Evolutionary conservation across 805 yeast species (phyloP).

Genomic region (Jamesozyma spencerorum): DNA sequence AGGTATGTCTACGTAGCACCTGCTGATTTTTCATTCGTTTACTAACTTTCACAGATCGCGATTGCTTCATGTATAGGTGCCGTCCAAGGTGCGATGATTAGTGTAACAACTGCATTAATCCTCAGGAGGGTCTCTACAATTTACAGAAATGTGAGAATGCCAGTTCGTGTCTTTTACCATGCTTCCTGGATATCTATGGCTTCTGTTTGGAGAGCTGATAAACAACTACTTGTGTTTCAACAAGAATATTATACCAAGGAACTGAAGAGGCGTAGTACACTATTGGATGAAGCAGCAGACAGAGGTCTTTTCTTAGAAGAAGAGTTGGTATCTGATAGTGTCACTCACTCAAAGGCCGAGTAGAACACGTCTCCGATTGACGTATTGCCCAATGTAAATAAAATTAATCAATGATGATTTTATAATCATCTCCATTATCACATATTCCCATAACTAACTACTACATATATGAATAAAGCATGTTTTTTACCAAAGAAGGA

Average conservation of each 20-base stretch:
- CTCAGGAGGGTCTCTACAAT: conserved; percentile 30
- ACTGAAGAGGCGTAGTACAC: conserved; percentile 27
- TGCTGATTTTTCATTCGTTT: background rate
- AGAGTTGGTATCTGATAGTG: conserved; percentile 2
- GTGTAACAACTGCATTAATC: conserved; percentile 29
- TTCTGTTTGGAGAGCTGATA: conserved; percentile 36
- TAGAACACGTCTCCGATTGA: too few relatives aligned
- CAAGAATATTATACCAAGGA: conserved; percentile 29
- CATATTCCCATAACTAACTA: background rate
- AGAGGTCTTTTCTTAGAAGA: conserved; percentile 37
- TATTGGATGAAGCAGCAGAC: conserved; percentile 38
- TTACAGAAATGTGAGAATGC: conserved; percentile 33
- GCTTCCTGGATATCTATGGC: conserved; percentile 35
- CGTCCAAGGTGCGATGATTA: conserved; percentile 33
- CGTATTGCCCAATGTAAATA: too few relatives aligned
- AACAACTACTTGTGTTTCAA: conserved; percentile 32
- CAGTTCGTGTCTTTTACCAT: conserved; percentile 35
- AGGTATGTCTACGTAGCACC: conserved; percentile 17
- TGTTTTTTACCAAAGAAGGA: conserved; percentile 20
- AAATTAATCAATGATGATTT: too few relatives aligned
- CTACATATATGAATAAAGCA: background rate
- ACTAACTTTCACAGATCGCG: conserved; percentile 20
- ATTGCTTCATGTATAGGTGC: conserved; percentile 36
- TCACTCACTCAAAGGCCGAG: background rate
- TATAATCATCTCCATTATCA: too few relatives aligned